phyloP scores from a whole-genome alignment of 495 filamentous ascomycete genomes.

The Annulohypoxylon bovei region DNA sequence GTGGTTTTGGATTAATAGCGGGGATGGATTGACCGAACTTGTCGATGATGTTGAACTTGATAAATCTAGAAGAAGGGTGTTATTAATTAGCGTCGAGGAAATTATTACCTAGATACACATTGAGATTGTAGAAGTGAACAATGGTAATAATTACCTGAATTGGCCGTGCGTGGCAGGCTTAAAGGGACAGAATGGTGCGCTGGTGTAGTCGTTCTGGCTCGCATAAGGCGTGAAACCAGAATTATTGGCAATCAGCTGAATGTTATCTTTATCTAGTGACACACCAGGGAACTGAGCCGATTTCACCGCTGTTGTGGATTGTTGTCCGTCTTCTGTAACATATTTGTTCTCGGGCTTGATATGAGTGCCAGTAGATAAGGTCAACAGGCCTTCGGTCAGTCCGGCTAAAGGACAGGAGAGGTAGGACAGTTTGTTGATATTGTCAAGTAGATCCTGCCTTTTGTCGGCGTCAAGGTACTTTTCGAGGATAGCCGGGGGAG shows the following conservation, averaged over 20 bases:
- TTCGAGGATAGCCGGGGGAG: constrained; percentile 36
- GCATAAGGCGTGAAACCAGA: constrained; percentile 38
- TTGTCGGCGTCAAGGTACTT: constrained; percentile 3
- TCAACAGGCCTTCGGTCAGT: constrained; percentile 55
- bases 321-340: neutral
- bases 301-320: neutral
- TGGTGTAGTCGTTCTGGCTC: constrained; percentile 5
- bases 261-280: neutral
- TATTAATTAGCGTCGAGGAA: neutral
- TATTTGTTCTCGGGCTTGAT: constrained; percentile 50
- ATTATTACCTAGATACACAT: neutral
- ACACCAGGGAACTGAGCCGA: neutral
- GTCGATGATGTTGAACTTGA: constrained; percentile 60
- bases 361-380: constrained; percentile 54
- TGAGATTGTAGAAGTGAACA: too few relatives aligned
- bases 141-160: constrained; percentile 30
- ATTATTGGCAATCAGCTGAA: constrained; percentile 19
- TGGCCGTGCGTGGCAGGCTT: constrained; percentile 60
- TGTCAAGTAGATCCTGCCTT: constrained; percentile 1
- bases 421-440: constrained; percentile 42
- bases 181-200: constrained; percentile 30
- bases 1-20: constrained; percentile 39
- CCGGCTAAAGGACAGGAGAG: constrained; percentile 56
- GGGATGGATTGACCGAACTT: constrained; percentile 49
- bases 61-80: constrained; percentile 38